Conservation (phyloP, 352 stramenopile genomes). For the Stramenopiles sp. region DNA sequence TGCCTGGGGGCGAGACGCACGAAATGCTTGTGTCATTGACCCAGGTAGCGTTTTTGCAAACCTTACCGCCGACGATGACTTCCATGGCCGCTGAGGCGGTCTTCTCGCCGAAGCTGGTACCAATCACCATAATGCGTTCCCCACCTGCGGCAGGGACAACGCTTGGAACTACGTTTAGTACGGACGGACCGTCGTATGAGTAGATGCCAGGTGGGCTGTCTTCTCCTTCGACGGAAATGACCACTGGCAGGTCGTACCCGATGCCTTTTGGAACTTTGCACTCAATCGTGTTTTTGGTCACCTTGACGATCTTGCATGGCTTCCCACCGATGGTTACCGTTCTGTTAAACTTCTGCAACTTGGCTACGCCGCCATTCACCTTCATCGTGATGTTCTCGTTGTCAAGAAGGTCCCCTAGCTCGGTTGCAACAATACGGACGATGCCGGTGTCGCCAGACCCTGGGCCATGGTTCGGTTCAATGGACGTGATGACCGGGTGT, state of each 20-base stretch:
- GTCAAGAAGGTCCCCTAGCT: not conserved
- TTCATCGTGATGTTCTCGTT: not conserved
- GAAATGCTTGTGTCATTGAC: not conserved
- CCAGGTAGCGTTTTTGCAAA: not conserved
- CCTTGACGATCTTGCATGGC: not conserved
- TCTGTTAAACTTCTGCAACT: not conserved
- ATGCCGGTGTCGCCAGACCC: not conserved
- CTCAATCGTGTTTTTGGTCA: not conserved
- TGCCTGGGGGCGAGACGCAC: not conserved
- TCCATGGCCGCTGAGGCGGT: not conserved
- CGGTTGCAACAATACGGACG: not conserved
- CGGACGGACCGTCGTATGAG: not conserved
- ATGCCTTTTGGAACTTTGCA: not conserved
- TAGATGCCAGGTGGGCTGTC: not conserved
- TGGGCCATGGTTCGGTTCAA: not conserved
- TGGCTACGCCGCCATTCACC: too few relatives aligned
- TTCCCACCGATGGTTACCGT: not conserved
- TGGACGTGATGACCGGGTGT: not conserved
- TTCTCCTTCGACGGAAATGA: not conserved
- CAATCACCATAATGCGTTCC: not conserved
- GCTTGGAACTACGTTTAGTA: not conserved
- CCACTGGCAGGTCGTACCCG: not conserved
- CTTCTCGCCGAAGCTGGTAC: not conserved
- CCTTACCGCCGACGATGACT: not conserved
- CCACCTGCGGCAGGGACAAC: not conserved